A percentile compares a stretch with the other conserved stretches of the same genome.
These are phyloP conservation scores for Talaromyces borbonicus DNA, from an alignment of 495 filamentous ascomycete species.

Conservation along the genomic window DNA sequence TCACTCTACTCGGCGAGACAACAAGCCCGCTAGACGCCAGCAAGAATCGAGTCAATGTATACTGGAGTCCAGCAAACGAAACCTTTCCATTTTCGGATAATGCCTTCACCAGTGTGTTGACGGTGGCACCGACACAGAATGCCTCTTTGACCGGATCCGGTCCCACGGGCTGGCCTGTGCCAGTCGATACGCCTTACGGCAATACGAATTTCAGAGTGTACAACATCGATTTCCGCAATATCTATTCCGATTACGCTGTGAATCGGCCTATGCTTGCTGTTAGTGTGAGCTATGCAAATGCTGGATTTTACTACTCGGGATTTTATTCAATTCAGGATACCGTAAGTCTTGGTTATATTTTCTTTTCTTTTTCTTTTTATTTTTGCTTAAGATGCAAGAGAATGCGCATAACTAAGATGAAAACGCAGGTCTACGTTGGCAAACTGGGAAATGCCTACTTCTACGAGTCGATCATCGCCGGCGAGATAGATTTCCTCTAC, in stretches of 20 bases:
- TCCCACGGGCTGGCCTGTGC: constrained; percentile 45
- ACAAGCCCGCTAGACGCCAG: constrained; percentile 21
- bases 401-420: constrained; percentile 40
- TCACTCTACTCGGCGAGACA: constrained; percentile 47
- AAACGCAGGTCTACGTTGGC: constrained; percentile 43
- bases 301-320: constrained; percentile 47
- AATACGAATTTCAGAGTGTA: constrained; percentile 47
- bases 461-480: constrained; percentile 41
- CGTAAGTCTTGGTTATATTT: constrained; percentile 15
- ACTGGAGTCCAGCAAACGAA: constrained; percentile 36
- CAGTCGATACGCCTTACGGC: constrained; percentile 47
- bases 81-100: constrained; percentile 36
- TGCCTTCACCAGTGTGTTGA: constrained; percentile 44
- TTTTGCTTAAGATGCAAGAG: background rate
- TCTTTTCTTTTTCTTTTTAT: background rate
- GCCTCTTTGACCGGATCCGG: constrained; percentile 46
- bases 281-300: constrained; percentile 45
- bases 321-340: constrained; percentile 54
- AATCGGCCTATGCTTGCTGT: constrained; percentile 46
- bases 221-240: constrained; percentile 50
- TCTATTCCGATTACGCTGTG: constrained; percentile 40
- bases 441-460: constrained; percentile 53
- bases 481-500: constrained; percentile 53
- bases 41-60: constrained; percentile 39
- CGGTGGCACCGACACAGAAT: constrained; percentile 47